Evolutionary conservation across 2,329 filamentous ascomycete species (phyloP).

Genomic region (Aspergillus hortae): DNA sequence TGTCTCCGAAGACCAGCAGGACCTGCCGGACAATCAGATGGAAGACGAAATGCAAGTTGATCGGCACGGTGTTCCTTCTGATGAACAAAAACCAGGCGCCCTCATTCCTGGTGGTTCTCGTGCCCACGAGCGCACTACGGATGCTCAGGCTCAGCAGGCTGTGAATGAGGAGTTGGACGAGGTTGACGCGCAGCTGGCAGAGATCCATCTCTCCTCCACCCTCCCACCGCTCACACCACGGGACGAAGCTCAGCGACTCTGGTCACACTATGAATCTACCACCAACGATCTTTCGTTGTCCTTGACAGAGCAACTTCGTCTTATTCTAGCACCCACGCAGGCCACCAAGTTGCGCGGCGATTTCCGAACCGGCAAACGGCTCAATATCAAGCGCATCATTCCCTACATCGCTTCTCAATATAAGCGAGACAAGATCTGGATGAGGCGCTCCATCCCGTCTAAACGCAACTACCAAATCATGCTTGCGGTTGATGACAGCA

Average conservation of each 20-base stretch:
- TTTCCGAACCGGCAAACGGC: constrained; percentile 93
- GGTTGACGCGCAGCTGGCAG: constrained; percentile 58
- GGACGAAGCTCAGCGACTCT: constrained; percentile 67
- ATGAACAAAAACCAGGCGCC: constrained; percentile 44
- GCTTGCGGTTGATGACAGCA: constrained; percentile 93
- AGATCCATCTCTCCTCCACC: constrained; percentile 65
- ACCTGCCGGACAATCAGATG: constrained; percentile 44
- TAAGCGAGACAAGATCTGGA: constrained; percentile 99
- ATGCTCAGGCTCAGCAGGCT: constrained; percentile 38
- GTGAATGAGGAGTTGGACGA: constrained; percentile 45
- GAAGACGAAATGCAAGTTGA: constrained; percentile 45
- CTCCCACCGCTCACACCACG: constrained; percentile 42
- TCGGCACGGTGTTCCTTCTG: constrained; percentile 30
- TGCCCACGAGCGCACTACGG: constrained; percentile 23
- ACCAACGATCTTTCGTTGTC: constrained; percentile 85
- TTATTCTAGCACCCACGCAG: constrained; percentile 91
- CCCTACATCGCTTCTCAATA: constrained; percentile 98
- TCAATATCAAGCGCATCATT: constrained; percentile 99
- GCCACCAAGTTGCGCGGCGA: constrained; percentile 95
- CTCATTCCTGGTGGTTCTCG: constrained; percentile 51
- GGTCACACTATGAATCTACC: constrained; percentile 77
- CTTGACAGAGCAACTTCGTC: constrained; percentile 87
- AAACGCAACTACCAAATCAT: constrained; percentile 97
- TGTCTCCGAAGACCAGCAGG: constrained; percentile 36
- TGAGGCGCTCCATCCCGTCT: constrained; percentile 84